These are phyloP conservation scores for Coemansia sp. DNA, from an alignment of 192 early-diverging fungal genomes.

Conservation along the genomic window DNA sequence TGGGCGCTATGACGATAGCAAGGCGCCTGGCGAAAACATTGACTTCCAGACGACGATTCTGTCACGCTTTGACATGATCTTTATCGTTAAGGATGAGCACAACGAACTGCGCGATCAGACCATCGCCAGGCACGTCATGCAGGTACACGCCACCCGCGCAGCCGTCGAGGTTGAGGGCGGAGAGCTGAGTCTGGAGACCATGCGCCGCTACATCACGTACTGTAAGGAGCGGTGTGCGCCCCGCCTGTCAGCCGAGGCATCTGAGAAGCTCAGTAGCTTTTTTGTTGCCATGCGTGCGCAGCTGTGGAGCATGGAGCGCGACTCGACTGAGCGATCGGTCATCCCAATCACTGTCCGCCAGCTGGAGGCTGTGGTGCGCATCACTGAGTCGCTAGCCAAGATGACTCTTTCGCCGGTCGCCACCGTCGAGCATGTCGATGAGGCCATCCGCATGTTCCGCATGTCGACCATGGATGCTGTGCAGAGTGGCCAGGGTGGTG, in stretches of 20 bases:
- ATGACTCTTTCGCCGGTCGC: conserved; percentile 83
- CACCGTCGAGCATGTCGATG: conserved; percentile 87
- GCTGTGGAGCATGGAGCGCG: conserved; percentile 73
- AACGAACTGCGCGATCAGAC: conserved; percentile 86
- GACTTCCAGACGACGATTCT: conserved; percentile 99
- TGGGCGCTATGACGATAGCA: conserved; percentile 98
- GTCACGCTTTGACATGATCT: conserved; percentile 99
- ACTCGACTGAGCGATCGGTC: conserved; percentile 67
- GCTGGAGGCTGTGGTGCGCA: conserved; percentile 97
- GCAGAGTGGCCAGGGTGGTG: conserved; percentile 78
- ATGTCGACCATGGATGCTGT: conserved; percentile 97
- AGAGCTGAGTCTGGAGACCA: conserved; percentile 90
- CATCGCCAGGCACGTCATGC: conserved; percentile 95
- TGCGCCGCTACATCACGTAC: conserved; percentile 95
- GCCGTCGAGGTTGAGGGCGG: conserved; percentile 62
- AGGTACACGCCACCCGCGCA: conserved; percentile 83
- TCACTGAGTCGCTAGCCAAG: conserved; percentile 97
- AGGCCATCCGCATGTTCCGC: conserved; percentile 97
- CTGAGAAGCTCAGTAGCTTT: conserved; percentile 88
- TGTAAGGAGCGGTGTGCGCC: conserved; percentile 95
- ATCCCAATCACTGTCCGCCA: conserved; percentile 97
- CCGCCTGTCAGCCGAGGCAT: conserved; percentile 80
- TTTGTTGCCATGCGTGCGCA: conserved; percentile 90
- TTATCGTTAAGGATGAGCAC: conserved; percentile 97
- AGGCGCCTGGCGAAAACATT: conserved; percentile 98